Evolutionary conservation across 2,329 filamentous ascomycete genomes (phyloP), one percentile per base, ranked within the genome.

Genomic region (Pseudopyrenochaeta lycopersici): DNA sequence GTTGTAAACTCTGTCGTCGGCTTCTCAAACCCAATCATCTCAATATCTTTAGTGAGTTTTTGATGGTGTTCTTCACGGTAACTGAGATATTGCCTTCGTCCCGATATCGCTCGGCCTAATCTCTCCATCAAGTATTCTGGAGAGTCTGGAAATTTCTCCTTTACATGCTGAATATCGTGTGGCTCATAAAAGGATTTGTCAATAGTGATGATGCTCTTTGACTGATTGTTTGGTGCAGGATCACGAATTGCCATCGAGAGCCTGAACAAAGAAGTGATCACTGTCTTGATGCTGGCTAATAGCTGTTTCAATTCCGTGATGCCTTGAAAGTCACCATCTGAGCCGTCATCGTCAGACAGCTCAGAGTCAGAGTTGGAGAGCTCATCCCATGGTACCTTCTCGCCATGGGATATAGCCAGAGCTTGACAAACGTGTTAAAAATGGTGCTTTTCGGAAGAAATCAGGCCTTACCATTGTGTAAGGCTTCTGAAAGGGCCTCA

Each of bases 191-290:
- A 58, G 2, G 60, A 72, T 20, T 62, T 67, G 41, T 72, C 63
- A 15, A 68, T 58, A 1, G 53, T 62, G 10, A 66, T 58, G 10
- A 54, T 67, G 10, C 57, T 64, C 20, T 60, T 54, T 14, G 66
- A 54, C 29, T 70, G 69, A 21, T 66, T 66, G n/a, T 69, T 62
- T 10, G 67, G 66, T 1, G 67, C 69, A 9, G 74, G 72, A 42
- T 73, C 67, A n/a, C 67, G 57, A 35, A 76, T 65, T 1, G 67
- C 49, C 56, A 72, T 70, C 1, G 71, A 74, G 1, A 76, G 58
- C 2, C 69, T 59, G 46, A 76, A 67, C 2, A 77, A 56, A 29
- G 66, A 71, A 1, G 57, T 74, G 11, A 71, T 64, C 0, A 66
- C 46, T 1, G 67, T 62, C n/a, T 52, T 53, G 11, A 60, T 51